These are phyloP conservation scores for Colletotrichum sp. DNA, from an alignment of 2,329 filamentous ascomycete genomes.

Conservation along the genomic window DNA sequence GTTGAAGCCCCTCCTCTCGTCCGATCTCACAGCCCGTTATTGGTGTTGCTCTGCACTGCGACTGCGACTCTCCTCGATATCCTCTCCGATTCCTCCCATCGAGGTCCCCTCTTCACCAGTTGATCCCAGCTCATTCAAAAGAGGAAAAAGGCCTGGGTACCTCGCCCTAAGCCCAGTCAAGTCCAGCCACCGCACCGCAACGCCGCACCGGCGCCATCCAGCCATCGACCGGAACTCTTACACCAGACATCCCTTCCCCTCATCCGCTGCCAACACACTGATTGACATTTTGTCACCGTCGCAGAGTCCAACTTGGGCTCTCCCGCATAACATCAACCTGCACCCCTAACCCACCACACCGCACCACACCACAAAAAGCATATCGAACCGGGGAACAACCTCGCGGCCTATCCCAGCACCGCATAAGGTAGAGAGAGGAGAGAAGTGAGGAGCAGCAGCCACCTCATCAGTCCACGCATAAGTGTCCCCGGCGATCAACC, in stretches of 20 bases:
- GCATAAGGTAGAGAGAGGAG: neutral
- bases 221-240: constrained; percentile 5
- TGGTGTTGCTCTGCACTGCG: neutral
- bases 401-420: neutral
- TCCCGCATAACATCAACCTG: constrained; percentile 1
- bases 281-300: constrained; percentile 9
- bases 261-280: constrained; percentile 9
- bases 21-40: neutral
- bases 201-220: constrained; percentile 1
- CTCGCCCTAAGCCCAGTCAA: neutral
- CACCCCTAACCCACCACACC: constrained; percentile 9
- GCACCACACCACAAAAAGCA: neutral
- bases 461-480: constrained; percentile 14
- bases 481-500: constrained; percentile 1
- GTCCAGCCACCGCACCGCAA: neutral
- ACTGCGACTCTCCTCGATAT: neutral
- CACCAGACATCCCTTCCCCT: neutral
- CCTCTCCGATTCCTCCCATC: neutral
- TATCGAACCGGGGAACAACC: neutral
- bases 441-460: neutral
- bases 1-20: neutral
- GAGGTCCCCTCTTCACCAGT: neutral
- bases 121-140: neutral
- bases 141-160: neutral
- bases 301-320: neutral